Percentiles rank a stretch among this genome's conserved stretches.
Evolutionary conservation across 2,329 filamentous ascomycete species (phyloP).

Genomic region (Sporothrix humicola): DNA sequence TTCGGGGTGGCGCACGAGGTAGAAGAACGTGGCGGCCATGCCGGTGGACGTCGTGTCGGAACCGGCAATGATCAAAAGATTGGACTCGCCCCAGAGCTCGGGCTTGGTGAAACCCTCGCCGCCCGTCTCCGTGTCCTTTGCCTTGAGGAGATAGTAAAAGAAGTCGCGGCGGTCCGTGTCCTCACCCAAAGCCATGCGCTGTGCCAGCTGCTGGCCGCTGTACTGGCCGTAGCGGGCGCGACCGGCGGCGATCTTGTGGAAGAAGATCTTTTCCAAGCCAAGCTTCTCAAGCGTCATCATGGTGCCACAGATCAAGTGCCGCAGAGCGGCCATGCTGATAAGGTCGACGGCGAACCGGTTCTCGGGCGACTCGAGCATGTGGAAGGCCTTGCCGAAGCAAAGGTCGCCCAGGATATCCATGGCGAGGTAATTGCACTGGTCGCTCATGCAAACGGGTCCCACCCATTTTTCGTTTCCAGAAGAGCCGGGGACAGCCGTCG

Average conservation of each 20-base stretch:
- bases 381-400: conserved; percentile 66
- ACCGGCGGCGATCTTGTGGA: conserved; percentile 68
- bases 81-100: conserved; percentile 74
- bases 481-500: conserved; percentile 28
- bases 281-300: conserved; percentile 72
- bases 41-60: conserved; percentile 75
- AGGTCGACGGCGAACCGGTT: conserved; percentile 71
- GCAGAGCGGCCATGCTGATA: conserved; percentile 69
- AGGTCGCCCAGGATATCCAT: conserved; percentile 68
- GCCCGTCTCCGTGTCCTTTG: conserved; percentile 73
- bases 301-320: conserved; percentile 74
- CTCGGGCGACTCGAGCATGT: conserved; percentile 63
- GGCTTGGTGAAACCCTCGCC: conserved; percentile 68
- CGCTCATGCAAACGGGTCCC: conserved; percentile 63
- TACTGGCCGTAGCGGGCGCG: conserved; percentile 74
- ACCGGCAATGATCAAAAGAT: conserved; percentile 73
- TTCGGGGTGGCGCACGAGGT: conserved; percentile 60
- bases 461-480: conserved; percentile 63
- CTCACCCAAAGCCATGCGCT: conserved; percentile 69
- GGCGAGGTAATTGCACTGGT: conserved; percentile 66
- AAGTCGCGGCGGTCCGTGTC: conserved; percentile 73
- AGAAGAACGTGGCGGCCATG: conserved; percentile 67
- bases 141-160: conserved; percentile 76
- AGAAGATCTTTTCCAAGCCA: conserved; percentile 70
- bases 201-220: conserved; percentile 68